Evolutionary conservation across 2,329 filamentous ascomycete species (phyloP).

Genomic region (Sarocladium oryzae): DNA sequence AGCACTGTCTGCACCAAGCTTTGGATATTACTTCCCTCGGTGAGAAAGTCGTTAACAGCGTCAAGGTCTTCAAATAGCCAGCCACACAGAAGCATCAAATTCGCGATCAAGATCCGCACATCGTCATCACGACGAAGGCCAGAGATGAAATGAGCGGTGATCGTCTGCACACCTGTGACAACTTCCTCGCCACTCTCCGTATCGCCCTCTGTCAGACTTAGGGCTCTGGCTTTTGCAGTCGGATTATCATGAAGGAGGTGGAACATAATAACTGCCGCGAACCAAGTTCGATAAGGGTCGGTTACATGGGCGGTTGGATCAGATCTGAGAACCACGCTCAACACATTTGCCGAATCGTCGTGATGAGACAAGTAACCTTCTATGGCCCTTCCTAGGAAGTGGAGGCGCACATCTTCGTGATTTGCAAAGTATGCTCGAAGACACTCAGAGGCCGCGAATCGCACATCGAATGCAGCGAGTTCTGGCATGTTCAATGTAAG

Average conservation of each 20-base stretch:
- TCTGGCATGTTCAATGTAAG: conserved; percentile 65
- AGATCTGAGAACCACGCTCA: conserved; percentile 72
- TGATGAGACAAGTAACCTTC: conserved; percentile 72
- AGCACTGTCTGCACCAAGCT: conserved; percentile 68
- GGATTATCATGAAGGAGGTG: conserved; percentile 77
- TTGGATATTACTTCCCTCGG: conserved; percentile 88
- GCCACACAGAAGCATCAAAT: conserved; percentile 79
- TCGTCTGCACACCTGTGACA: conserved; percentile 84
- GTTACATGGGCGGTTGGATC: conserved; percentile 52
- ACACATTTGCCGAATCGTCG: conserved; percentile 80
- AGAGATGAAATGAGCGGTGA: conserved; percentile 78
- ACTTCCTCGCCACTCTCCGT: conserved; percentile 87
- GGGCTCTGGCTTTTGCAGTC: conserved; percentile 71
- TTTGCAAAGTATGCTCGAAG: conserved; percentile 87
- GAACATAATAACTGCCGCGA: conserved; percentile 79
- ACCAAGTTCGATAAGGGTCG: conserved; percentile 86
- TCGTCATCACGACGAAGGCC: conserved; percentile 72
- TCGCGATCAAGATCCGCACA: conserved; percentile 72
- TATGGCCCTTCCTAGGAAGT: conserved; percentile 84
- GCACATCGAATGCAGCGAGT: conserved; percentile 66
- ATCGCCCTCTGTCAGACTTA: conserved; percentile 83
- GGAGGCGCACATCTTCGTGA: conserved; percentile 72
- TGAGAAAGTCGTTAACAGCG: conserved; percentile 86
- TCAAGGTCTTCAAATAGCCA: conserved; percentile 92
- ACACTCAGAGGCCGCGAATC: conserved; percentile 81